A percentile compares a stretch with the other conserved stretches of the same genome.
These are phyloP conservation scores for Lentinus brumalis DNA, from an alignment of 768 basidiomycete species.

Conservation along the genomic window DNA sequence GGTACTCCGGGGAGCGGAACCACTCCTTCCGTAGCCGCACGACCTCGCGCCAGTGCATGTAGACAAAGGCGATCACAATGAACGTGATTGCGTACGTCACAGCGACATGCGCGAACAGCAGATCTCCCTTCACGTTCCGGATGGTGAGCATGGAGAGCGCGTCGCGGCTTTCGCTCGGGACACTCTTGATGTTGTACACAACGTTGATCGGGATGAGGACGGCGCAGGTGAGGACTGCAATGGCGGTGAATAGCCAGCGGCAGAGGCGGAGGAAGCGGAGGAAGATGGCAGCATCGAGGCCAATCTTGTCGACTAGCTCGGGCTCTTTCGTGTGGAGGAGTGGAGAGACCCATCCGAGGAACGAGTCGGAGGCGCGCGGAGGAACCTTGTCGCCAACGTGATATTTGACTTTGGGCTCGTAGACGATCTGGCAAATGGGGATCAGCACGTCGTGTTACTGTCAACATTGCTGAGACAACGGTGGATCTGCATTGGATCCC, in stretches of 20 bases:
- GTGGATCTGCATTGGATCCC: not conserved
- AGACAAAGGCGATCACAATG: slow-evolving; percentile 71
- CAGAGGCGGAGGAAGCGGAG: slow-evolving; percentile 89
- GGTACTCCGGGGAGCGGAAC: slow-evolving; percentile 90
- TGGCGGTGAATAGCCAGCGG: slow-evolving; percentile 66
- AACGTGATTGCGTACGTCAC: slow-evolving; percentile 80
- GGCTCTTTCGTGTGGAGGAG: slow-evolving; percentile 82
- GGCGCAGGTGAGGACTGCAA: slow-evolving; percentile 65
- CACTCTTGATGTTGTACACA: slow-evolving; percentile 75
- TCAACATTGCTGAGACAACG: not conserved
- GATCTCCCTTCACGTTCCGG: slow-evolving; percentile 69
- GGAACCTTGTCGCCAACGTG: slow-evolving; percentile 76
- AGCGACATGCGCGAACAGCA: slow-evolving; percentile 83
- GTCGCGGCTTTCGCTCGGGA: slow-evolving; percentile 53
- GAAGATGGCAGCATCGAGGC: slow-evolving; percentile 91
- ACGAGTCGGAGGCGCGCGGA: slow-evolving; percentile 77
- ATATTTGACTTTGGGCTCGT: slow-evolving; percentile 94
- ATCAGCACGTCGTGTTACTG: not conserved
- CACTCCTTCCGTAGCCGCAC: slow-evolving; percentile 77
- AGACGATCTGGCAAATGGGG: slow-evolving; percentile 61
- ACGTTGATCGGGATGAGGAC: slow-evolving; percentile 88
- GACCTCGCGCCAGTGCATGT: slow-evolving; percentile 77
- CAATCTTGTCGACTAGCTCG: slow-evolving; percentile 85
- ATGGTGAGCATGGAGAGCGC: slow-evolving; percentile 83
- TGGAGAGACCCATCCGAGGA: slow-evolving; percentile 91